Conservation (phyloP, 2,329 filamentous ascomycete species). For the Neonectria ditissima region DNA sequence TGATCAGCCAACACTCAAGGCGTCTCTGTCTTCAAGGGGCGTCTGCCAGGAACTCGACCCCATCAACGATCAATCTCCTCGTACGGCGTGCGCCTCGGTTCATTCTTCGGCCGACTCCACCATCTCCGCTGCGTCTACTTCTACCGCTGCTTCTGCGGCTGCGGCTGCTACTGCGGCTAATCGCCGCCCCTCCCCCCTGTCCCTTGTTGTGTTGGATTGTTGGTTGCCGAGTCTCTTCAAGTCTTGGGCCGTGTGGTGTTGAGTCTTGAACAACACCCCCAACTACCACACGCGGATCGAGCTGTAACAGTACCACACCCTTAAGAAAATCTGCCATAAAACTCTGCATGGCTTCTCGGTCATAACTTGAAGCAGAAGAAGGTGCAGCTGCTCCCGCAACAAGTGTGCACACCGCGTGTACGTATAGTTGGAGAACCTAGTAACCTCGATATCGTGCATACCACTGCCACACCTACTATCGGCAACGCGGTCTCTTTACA, state of each 20-base stretch:
- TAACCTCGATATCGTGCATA: background rate
- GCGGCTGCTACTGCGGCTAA: constrained; percentile 31
- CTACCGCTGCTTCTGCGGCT: constrained; percentile 23
- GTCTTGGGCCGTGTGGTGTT: constrained; percentile 31
- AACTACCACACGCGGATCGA: constrained; percentile 4
- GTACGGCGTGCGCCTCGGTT: constrained; percentile 1
- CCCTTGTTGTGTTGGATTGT: constrained; percentile 8
- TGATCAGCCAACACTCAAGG: constrained; percentile 28
- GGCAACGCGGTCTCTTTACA: constrained; percentile 16
- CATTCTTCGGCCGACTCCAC: constrained; percentile 29
- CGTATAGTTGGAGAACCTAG: constrained; percentile 10
- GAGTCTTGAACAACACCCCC: constrained; percentile 27
- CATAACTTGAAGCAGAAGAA: constrained; percentile 2
- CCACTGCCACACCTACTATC: background rate
- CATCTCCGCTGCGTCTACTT: constrained; percentile 24
- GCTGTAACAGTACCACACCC: constrained; percentile 13
- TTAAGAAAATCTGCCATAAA: background rate
- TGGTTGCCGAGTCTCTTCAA: constrained; percentile 28
- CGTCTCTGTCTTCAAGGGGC: constrained; percentile 29
- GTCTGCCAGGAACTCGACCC: constrained; percentile 25
- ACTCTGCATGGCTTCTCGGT: constrained; percentile 1
- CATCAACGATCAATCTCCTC: constrained; percentile 10
- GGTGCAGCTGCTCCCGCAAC: constrained; percentile 11
- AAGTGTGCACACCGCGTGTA: constrained; percentile 1
- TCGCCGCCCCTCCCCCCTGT: constrained; percentile 10